phyloP scores from a whole-genome alignment of 192 early-diverging fungal species.

The Coemansia sp. region DNA sequence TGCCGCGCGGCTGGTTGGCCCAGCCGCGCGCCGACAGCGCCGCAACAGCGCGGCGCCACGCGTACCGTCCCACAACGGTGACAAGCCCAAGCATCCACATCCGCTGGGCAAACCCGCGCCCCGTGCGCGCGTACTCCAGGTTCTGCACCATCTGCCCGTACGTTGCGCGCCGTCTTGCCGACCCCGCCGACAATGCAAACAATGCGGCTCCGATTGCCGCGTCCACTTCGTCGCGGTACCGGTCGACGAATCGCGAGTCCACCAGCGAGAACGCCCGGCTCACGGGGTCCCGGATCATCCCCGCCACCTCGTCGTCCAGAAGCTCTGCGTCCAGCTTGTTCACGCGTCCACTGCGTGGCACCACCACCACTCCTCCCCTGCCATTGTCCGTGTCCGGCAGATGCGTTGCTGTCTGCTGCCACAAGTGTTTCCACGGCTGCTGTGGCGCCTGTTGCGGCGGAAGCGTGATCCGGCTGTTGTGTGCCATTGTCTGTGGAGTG shows the following conservation, averaged over 20 bases:
- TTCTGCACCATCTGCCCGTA: conserved; percentile 86
- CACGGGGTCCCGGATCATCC: conserved; percentile 77
- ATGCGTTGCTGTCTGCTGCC: conserved; percentile 39
- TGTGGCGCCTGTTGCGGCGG: conserved; percentile 28
- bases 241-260: conserved; percentile 57
- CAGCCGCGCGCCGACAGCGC: conserved; percentile 67
- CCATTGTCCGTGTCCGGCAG: conserved; percentile 35
- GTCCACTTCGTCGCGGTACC: conserved; percentile 71
- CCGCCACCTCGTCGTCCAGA: conserved; percentile 75
- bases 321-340: conserved; percentile 83
- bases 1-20: conserved; percentile 66
- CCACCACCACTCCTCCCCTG: conserved; percentile 47
- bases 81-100: conserved; percentile 51
- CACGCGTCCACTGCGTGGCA: conserved; percentile 59
- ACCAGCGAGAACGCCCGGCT: conserved; percentile 65
- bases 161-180: conserved; percentile 62
- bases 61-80: conserved; percentile 73
- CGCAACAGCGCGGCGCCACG: conserved; percentile 63
- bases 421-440: conserved; percentile 41
- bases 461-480: not conserved
- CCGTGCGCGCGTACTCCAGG: conserved; percentile 69
- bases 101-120: conserved; percentile 43
- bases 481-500: not conserved
- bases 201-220: conserved; percentile 67
- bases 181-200: conserved; percentile 74